Percentiles rank a stretch among this genome's conserved stretches.
phyloP scores from a whole-genome alignment of 257 asterid genomes.

The Solanum piurae region DNA sequence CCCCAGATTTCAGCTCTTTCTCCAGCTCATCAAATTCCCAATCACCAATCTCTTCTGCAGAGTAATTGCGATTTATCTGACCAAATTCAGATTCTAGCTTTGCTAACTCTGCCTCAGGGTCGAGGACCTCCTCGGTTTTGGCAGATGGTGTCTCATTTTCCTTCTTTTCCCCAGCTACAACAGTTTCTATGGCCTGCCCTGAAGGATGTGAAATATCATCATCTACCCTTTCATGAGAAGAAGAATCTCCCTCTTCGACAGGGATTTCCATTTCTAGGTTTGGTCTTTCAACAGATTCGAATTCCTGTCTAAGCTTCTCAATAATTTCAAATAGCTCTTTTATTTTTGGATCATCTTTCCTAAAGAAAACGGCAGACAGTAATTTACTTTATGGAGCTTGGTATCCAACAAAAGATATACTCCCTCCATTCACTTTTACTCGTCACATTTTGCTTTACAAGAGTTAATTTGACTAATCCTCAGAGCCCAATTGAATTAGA shows the following conservation, averaged over 20 bases:
- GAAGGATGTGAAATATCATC: conserved; percentile 26
- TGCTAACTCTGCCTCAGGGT: conserved; percentile 73
- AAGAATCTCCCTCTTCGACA: conserved; percentile 24
- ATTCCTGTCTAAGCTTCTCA: conserved; percentile 59
- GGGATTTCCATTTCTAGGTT: conserved; percentile 75
- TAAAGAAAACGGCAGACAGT: conserved; percentile 18
- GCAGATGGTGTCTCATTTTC: conserved; percentile 14
- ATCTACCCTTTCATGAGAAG: conserved; percentile 25
- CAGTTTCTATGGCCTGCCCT: conserved; percentile 17
- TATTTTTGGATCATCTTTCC: conserved; percentile 59
- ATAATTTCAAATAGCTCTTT: conserved; percentile 64
- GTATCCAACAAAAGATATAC: not conserved
- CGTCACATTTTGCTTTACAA: too few species aligned
- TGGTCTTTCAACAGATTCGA: conserved; percentile 79
- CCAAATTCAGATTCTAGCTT: conserved; percentile 90
- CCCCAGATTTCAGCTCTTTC: conserved; percentile 53
- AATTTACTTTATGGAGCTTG: not conserved
- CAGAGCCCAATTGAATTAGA: too few species aligned
- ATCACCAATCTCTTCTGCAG: conserved; percentile 69
- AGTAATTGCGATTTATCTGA: conserved; percentile 47
- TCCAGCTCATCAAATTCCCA: conserved; percentile 99
- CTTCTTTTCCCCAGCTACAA: conserved; percentile 16
- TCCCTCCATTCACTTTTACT: too few species aligned
- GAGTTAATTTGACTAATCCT: too few species aligned
- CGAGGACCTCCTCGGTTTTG: conserved; percentile 38